Base-by-base conservation (phyloP, 2,329 filamentous ascomycete genomes). In the Samsoniella hepiali region DNA sequence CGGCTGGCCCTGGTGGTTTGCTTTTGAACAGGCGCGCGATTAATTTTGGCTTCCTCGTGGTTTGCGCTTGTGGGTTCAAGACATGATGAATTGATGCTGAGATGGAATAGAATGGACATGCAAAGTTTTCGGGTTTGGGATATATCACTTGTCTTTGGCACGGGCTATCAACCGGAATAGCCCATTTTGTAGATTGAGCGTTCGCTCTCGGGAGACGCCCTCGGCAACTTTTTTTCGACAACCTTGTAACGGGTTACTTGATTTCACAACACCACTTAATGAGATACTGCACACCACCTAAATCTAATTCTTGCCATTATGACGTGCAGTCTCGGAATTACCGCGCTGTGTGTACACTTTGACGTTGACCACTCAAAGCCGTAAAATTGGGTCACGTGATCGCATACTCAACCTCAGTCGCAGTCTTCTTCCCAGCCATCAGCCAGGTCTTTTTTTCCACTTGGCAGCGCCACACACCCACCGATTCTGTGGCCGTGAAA, bases 111-210 rank as follows among this genome's bases (percentile, higher is more conserved):
- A 69, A 69, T 69, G 70, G 69, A 69, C 69, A 69, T 44, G 45
- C 34, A 40, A 56, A 51, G 62, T 40, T 54, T 45, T 57, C 44
- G 50, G 62, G 51, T 69, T 68, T 72, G 69, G 66, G 69, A 68
- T 68, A 70, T 69, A 67, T 69, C 69, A 69, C 71, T 67, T 68
- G 68, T 68, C 59, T 63, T 58, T 71, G 70, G 68, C 68, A 64
- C 45, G n/a, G 45, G 61, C 49, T 58, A 42, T 58, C 34, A 50
- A 64, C 63, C 65, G 68, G 73, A 71, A 64, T 64, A 70, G 70
- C 72, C 68, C 49, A 38, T 68, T 55, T 53, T 57, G 59, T 66
- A 68, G 64, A 68, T 67, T 66, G 65, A 63, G 38, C 63, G 59
- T 63, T 64, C 49, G 56, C 62, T 57, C 38, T 31, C 49, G 64